Percentiles rank a stretch among this genome's conserved stretches.
Conservation (phyloP, 305 asterid species). For the Striga hermonthica region DNA sequence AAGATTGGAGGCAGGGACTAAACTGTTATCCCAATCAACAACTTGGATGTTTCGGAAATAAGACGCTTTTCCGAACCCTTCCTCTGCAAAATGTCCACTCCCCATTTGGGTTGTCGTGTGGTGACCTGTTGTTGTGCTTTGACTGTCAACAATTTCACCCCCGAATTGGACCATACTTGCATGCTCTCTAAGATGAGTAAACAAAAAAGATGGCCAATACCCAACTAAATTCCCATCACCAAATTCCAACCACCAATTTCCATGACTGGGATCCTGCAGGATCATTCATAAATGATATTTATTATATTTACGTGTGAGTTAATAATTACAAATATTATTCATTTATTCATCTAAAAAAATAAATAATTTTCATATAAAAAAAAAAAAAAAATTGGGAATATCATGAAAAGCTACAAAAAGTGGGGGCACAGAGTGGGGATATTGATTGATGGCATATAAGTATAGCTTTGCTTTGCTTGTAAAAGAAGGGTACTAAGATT, state of each 20-base stretch:
- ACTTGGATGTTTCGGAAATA: conserved; percentile 3
- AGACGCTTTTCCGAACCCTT: not conserved
- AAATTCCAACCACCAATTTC: conserved; percentile 2
- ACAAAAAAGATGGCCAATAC: not conserved
- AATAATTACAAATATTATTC: no score
- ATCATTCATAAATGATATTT: no score
- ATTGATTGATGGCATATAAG: no score
- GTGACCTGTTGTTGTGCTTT: not conserved
- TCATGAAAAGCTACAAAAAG: no score
- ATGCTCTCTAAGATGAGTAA: not conserved
- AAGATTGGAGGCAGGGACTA: not conserved
- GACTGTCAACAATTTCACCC: conserved; percentile 3
- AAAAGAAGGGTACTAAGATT: no score
- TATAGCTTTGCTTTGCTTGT: no score
- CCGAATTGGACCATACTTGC: not conserved
- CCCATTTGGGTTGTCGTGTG: conserved; percentile 11
- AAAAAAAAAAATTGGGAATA: no score
- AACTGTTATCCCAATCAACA: not conserved
- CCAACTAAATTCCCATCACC: not conserved
- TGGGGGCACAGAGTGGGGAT: no score
- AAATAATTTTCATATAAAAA: no score
- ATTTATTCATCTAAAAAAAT: no score
- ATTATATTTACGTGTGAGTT: no score
- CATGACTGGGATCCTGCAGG: not conserved
- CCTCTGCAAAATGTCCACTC: conserved; percentile 2